These are phyloP conservation scores for Tremella yokohamensis DNA, from an alignment of 768 basidiomycete species.

Conservation along the genomic window DNA sequence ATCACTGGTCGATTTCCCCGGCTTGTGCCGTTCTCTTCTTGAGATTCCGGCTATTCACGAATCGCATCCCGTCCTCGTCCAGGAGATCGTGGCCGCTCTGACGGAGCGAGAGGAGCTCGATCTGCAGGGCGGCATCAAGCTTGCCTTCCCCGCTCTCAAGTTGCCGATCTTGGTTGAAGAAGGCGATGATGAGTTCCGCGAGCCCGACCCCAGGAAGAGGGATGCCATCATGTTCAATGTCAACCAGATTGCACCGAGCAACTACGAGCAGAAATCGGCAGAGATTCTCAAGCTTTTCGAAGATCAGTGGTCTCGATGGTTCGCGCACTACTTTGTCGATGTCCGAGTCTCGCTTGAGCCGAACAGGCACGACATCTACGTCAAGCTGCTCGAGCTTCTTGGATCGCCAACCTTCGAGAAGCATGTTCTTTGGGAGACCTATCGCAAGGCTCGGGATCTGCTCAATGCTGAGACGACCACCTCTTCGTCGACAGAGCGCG, in stretches of 20 bases:
- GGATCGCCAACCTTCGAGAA: constrained; percentile 64
- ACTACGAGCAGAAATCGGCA: constrained; percentile 78
- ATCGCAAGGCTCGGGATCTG: constrained; percentile 75
- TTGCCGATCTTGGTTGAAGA: constrained; percentile 43
- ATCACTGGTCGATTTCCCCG: constrained; percentile 85
- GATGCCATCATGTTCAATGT: constrained; percentile 96
- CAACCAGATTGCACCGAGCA: constrained; percentile 92
- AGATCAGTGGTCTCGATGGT: constrained; percentile 84
- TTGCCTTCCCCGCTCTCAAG: constrained; percentile 44
- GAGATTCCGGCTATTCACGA: constrained; percentile 83
- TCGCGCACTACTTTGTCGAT: constrained; percentile 94
- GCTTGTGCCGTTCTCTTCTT: constrained; percentile 81
- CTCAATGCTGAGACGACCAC: constrained; percentile 89
- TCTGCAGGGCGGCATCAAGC: constrained; percentile 52
- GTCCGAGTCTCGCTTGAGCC: constrained; percentile 93
- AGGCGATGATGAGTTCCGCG: constrained; percentile 58
- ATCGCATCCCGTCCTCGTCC: constrained; percentile 72
- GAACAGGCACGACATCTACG: constrained; percentile 93
- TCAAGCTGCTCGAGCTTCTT: constrained; percentile 84
- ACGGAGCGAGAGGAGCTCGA: constrained; percentile 52
- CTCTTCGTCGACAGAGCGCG: constrained; percentile 77
- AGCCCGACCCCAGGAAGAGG: constrained; percentile 79
- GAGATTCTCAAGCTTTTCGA: constrained; percentile 85
- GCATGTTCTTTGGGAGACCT: constrained; percentile 89
- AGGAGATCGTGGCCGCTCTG: constrained; percentile 68